Evolutionary conservation across 148 eudicot genomes (phyloP).

Genomic region (Vaccinium myrtillus): DNA sequence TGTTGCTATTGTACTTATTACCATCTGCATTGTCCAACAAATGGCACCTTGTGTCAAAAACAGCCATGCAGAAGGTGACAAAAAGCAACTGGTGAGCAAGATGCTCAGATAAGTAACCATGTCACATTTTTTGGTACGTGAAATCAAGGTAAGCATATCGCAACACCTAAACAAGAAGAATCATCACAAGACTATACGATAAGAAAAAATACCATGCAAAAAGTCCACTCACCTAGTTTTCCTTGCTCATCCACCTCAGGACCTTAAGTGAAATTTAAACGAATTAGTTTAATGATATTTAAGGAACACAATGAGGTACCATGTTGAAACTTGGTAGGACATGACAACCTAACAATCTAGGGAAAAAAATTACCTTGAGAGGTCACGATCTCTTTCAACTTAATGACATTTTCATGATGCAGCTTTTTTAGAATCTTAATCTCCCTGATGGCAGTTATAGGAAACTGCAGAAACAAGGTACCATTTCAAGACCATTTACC

Average conservation of each 20-base stretch:
- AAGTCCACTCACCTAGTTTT: constrained; percentile 21
- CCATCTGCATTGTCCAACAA: constrained; percentile 34
- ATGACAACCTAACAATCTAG: not conserved
- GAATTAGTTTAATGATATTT: constrained; percentile 4
- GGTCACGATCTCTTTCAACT: constrained; percentile 52
- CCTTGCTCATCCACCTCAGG: constrained; percentile 28
- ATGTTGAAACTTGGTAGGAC: not conserved
- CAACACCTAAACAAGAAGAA: not conserved
- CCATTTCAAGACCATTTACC: constrained; percentile 7
- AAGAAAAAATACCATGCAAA: constrained; percentile 3
- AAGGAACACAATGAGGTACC: not conserved
- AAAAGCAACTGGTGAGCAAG: not conserved
- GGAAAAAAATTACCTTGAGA: constrained; percentile 42
- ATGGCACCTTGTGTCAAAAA: not conserved
- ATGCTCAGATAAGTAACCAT: not conserved
- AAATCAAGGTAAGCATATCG: not conserved
- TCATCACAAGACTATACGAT: not conserved
- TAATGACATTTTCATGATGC: constrained; percentile 48
- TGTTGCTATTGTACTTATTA: constrained; percentile 50
- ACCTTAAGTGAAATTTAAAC: constrained; percentile 17
- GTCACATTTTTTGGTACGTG: not conserved
- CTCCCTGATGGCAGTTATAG: constrained; percentile 54
- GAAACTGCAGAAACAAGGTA: constrained; percentile 43
- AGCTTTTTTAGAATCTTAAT: constrained; percentile 44
- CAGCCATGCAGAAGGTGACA: not conserved